phyloP scores from a whole-genome alignment of 176 grass and related monocot genomes.

The Eremochloa ophiuroides region DNA sequence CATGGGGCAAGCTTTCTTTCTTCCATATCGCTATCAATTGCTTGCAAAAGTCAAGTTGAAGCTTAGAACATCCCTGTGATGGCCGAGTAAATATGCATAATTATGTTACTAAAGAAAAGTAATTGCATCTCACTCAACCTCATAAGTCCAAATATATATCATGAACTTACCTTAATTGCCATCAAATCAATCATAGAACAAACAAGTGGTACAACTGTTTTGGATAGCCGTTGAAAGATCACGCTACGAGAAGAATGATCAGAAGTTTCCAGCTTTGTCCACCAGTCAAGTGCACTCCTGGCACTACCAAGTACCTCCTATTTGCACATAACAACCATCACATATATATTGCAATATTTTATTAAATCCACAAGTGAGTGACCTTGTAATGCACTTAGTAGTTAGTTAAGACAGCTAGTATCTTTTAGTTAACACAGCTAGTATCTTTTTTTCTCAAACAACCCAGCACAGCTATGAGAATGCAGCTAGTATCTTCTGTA shows the following conservation, averaged over 20 bases:
- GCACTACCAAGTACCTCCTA: slow-evolving; percentile 54
- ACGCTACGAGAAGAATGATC: slow-evolving; percentile 23
- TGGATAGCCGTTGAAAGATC: slow-evolving; percentile 24
- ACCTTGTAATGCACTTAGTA: background rate
- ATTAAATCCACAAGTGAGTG: too few species aligned
- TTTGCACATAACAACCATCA: slow-evolving; percentile 1
- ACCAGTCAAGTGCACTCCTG: slow-evolving; percentile 40
- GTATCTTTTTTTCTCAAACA: too few species aligned
- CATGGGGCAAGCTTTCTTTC: slow-evolving; percentile 42
- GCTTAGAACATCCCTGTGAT: slow-evolving; percentile 67
- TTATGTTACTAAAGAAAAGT: slow-evolving; percentile 24
- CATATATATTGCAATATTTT: too few species aligned
- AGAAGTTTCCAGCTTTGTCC: slow-evolving; percentile 33
- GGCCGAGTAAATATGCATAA: slow-evolving; percentile 6
- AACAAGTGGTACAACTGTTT: slow-evolving; percentile 48
- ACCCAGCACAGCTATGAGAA: background rate
- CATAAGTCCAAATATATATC: background rate
- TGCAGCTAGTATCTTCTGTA: background rate
- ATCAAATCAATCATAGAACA: slow-evolving; percentile 85
- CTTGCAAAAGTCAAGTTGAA: slow-evolving; percentile 69
- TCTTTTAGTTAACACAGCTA: too few species aligned
- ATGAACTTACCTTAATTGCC: slow-evolving; percentile 55
- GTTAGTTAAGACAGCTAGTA: too few species aligned
- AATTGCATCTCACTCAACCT: background rate
- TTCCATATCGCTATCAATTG: slow-evolving; percentile 59